These are phyloP conservation scores for Daldinia bambusicola DNA, from an alignment of 495 filamentous ascomycete genomes.

Conservation along the genomic window DNA sequence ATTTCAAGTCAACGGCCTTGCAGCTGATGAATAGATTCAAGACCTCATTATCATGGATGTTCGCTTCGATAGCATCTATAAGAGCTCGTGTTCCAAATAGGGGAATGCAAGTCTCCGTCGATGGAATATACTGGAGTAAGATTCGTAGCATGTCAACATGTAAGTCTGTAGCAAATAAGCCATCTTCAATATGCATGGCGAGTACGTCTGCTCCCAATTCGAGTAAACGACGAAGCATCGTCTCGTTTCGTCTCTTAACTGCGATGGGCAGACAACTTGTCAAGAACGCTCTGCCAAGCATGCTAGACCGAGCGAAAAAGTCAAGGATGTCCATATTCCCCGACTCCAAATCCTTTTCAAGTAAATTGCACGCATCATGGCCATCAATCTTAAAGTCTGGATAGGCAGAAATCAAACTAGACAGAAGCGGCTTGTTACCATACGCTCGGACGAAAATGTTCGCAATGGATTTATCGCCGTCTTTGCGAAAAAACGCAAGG, in stretches of 20 bases:
- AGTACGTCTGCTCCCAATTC: neutral
- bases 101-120: neutral
- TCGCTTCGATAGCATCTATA: neutral
- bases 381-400: neutral
- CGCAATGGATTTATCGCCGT: neutral
- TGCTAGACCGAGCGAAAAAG: neutral
- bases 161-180: neutral
- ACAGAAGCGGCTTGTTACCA: neutral
- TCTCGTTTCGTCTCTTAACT: neutral
- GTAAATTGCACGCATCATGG: neutral
- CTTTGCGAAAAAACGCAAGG: neutral
- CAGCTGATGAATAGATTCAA: neutral
- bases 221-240: slow-evolving; percentile 4
- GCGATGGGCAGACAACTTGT: neutral
- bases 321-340: slow-evolving; percentile 10
- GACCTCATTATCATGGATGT: neutral
- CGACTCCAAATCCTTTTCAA: neutral
- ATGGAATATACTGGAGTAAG: neutral
- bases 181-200: neutral
- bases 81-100: neutral
- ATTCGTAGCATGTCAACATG: neutral
- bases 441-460: neutral
- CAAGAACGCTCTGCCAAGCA: neutral
- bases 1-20: neutral
- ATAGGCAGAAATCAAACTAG: neutral